These are phyloP conservation scores for Mortierella sp. DNA, from an alignment of 371 early-diverging fungal genomes.

Conservation along the genomic window DNA sequence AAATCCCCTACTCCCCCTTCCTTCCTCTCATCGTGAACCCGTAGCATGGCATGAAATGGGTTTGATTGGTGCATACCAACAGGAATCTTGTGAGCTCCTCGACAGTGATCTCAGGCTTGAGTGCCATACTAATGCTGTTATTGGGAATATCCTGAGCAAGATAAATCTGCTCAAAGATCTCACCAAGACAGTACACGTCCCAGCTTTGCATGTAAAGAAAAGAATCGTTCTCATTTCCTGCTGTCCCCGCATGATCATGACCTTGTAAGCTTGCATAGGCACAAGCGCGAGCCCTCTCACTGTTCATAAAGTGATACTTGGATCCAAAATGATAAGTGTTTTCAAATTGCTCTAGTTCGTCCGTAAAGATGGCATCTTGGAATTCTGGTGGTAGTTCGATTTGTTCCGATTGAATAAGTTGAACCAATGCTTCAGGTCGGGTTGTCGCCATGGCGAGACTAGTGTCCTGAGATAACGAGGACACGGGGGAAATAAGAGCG, in stretches of 20 bases:
- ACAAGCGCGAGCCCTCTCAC: conserved; percentile 7
- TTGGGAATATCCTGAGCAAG: conserved; percentile 47
- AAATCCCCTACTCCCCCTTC: too few relatives aligned
- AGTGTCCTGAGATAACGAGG: conserved; percentile 28
- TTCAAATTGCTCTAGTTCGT: conserved; percentile 68
- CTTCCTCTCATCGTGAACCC: too few relatives aligned
- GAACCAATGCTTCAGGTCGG: conserved; percentile 42
- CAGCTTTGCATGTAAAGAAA: conserved; percentile 61
- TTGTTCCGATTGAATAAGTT: conserved; percentile 63
- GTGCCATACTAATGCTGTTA: conserved; percentile 44
- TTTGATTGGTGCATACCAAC: conserved; percentile 8
- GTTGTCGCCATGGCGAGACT: conserved; percentile 34
- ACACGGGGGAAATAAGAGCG: conserved; percentile 13
- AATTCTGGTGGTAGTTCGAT: conserved; percentile 61
- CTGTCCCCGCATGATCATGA: background rate
- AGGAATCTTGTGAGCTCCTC: conserved; percentile 24
- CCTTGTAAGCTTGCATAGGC: conserved; percentile 14
- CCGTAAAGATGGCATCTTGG: conserved; percentile 60
- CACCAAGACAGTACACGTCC: conserved; percentile 66
- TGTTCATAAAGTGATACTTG: conserved; percentile 59
- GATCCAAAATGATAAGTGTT: conserved; percentile 62
- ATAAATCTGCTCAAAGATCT: conserved; percentile 62
- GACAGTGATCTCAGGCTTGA: conserved; percentile 16
- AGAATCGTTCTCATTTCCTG: conserved; percentile 16
- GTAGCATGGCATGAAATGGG: background rate